Percentiles rank a stretch among this genome's conserved stretches.
Conservation (phyloP, 495 filamentous ascomycete genomes). For the Penicillium simplicissimum region DNA sequence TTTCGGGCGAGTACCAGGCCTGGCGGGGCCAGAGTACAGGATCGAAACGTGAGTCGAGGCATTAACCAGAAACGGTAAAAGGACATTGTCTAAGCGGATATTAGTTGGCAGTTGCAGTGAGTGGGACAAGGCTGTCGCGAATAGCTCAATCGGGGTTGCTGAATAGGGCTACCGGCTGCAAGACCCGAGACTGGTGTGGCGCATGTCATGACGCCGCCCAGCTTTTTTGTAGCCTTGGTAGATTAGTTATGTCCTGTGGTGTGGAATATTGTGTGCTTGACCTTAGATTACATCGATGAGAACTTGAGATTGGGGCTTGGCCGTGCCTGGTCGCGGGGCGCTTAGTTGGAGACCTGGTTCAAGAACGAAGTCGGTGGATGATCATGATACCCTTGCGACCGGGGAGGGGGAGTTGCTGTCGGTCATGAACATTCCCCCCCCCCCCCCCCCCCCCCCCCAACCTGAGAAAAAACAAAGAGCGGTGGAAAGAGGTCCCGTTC, state of each 20-base stretch:
- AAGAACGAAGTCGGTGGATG: neutral
- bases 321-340: neutral
- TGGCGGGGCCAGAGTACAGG: neutral
- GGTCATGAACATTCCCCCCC: too few species aligned
- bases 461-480: neutral
- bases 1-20: neutral
- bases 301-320: too few species aligned
- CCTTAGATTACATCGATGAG: neutral
- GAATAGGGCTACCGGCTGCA: neutral
- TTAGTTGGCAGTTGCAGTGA: too few species aligned
- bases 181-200: neutral
- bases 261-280: neutral
- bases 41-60: neutral
- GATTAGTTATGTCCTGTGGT: neutral
- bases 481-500: neutral
- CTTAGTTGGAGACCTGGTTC: neutral
- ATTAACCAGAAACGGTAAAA: neutral
- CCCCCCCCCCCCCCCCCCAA: too few species aligned
- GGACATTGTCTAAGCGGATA: neutral
- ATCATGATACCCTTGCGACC: neutral
- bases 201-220: conserved; percentile 4
- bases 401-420: neutral
- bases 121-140: neutral
- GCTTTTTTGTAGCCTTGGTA: neutral
- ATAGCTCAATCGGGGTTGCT: neutral